Conservation (phyloP, 805 yeast genomes). For the Lipomyces starkeyi region DNA sequence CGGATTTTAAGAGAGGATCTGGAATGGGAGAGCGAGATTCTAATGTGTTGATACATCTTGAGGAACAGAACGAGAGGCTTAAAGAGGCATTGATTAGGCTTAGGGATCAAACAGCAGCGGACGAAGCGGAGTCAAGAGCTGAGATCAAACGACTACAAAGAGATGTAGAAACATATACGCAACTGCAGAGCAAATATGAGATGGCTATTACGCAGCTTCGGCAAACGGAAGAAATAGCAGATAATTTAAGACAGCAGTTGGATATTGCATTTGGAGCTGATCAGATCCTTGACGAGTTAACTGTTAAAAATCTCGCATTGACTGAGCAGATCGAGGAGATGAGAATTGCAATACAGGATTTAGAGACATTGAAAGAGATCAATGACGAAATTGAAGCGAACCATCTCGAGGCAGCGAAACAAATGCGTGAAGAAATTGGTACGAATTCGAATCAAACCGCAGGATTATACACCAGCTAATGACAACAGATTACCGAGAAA, state of each 20-base stretch:
- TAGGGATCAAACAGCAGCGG: constrained; percentile 40
- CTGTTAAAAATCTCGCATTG: constrained; percentile 50
- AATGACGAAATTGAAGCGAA: constrained; percentile 58
- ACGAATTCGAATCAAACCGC: constrained; percentile 36
- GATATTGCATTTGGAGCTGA: constrained; percentile 48
- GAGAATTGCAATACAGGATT: constrained; percentile 53
- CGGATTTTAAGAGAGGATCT: constrained; percentile 11
- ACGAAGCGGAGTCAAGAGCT: constrained; percentile 37
- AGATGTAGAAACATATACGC: constrained; percentile 21
- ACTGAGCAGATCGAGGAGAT: constrained; percentile 48
- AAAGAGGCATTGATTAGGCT: constrained; percentile 53
- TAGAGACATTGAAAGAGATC: constrained; percentile 59
- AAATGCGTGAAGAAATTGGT: constrained; percentile 50
- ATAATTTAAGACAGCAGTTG: constrained; percentile 43
- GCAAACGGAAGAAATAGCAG: constrained; percentile 29
- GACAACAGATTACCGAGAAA: constrained; percentile 36
- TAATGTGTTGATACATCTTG: constrained; percentile 24
- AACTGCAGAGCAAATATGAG: constrained; percentile 24
- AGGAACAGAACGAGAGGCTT: constrained; percentile 49
- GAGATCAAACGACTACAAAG: constrained; percentile 36
- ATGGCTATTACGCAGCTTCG: constrained; percentile 12
- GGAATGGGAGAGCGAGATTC: constrained; percentile 7
- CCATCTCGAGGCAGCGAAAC: constrained; percentile 53
- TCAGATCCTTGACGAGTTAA: constrained; percentile 47
- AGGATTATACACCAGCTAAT: constrained; percentile 40